Evolutionary conservation across 441 rosid species (phyloP).

Genomic region (Erodium trifolium): DNA sequence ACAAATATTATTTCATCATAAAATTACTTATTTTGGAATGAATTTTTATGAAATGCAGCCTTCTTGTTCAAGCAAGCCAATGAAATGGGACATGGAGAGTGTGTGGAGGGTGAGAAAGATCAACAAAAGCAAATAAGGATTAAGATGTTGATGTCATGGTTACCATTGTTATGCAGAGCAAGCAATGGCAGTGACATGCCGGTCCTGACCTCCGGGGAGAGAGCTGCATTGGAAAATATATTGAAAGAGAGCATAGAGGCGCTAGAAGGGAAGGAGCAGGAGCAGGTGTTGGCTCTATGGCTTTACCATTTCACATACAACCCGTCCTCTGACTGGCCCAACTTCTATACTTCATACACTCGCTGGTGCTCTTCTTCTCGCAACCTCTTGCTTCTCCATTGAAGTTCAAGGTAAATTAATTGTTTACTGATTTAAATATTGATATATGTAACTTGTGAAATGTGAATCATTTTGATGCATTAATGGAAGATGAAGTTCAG

Average conservation of each 20-base stretch:
- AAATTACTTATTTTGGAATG: background rate
- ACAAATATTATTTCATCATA: background rate
- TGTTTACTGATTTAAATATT: background rate
- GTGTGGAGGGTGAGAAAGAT: constrained; percentile 29
- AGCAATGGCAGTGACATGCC: constrained; percentile 64
- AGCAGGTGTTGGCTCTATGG: constrained; percentile 72
- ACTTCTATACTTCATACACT: constrained; percentile 49
- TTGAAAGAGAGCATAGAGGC: constrained; percentile 47
- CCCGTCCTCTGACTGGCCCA: constrained; percentile 82
- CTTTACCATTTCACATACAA: constrained; percentile 60
- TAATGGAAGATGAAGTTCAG: background rate
- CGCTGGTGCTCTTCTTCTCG: constrained; percentile 75
- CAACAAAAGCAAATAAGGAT: constrained; percentile 32
- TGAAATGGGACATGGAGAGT: constrained; percentile 28
- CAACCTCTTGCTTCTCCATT: constrained; percentile 30
- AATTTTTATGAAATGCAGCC: constrained; percentile 30
- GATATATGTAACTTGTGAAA: background rate
- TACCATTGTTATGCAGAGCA: constrained; percentile 64
- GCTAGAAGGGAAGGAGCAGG: constrained; percentile 57
- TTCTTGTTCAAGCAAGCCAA: constrained; percentile 63
- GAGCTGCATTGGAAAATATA: constrained; percentile 40
- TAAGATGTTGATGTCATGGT: constrained; percentile 65
- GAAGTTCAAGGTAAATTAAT: background rate
- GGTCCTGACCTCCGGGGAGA: constrained; percentile 41
- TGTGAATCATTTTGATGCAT: background rate